Evolutionary conservation across 139 green algal genomes (phyloP).

Genomic region (Edaphochlamys debaryana): DNA sequence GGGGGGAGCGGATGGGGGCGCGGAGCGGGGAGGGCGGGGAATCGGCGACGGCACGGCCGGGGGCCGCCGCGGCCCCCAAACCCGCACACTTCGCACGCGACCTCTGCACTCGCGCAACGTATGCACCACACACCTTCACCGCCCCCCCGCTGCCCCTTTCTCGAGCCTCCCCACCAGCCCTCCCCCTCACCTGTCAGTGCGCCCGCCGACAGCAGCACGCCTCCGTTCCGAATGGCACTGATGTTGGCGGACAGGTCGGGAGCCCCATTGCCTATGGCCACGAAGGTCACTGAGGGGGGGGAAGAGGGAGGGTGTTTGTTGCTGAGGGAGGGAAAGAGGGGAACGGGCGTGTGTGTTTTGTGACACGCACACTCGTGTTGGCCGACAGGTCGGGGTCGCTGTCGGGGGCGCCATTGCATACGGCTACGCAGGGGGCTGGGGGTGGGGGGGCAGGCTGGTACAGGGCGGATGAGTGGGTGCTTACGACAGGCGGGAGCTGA

Average conservation of each 20-base stretch:
- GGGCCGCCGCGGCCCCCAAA: not conserved
- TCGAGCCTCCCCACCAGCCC: not conserved
- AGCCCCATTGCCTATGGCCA: conserved; percentile 91
- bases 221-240: conserved; percentile 80
- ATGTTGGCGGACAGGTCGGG: conserved; percentile 89
- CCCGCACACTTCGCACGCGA: not conserved
- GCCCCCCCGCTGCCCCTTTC: not conserved
- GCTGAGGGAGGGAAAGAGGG: not conserved
- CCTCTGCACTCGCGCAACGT: not conserved
- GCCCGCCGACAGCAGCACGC: conserved; percentile 63
- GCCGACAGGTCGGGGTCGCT: too few relatives aligned
- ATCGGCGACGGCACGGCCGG: not conserved
- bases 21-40: not conserved
- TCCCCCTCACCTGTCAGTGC: conserved; percentile 50
- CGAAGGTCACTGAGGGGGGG: conserved; percentile 78
- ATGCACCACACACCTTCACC: not conserved
- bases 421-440: too few relatives aligned
- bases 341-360: too few relatives aligned
- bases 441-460: too few relatives aligned
- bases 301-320: not conserved
- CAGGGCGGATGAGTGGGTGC: too few relatives aligned
- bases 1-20: too few relatives aligned
- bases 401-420: too few relatives aligned
- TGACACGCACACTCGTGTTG: too few relatives aligned
- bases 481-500: too few relatives aligned